Evolutionary conservation across 2,329 filamentous ascomycete species (phyloP), one percentile per base, ranked within the genome.

Genomic region (Emergomyces orientalis): DNA sequence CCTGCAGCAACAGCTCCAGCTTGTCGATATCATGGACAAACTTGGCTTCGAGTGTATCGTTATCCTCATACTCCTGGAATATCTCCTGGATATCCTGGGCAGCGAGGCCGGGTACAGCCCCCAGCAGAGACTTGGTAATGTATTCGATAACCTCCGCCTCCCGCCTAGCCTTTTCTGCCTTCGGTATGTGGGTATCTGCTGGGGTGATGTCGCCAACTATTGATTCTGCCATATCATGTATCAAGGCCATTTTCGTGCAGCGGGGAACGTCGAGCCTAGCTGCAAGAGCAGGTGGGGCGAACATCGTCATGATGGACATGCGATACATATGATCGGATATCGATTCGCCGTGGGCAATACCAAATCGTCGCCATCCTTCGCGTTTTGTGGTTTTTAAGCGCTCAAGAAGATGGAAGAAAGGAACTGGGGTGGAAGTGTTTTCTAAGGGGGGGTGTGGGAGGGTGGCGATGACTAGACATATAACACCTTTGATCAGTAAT

Each of bases 321-420:
- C 94, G 91, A 78, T 97, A 99, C 94, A 99, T 99, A 82, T 99
- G 94, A 79, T 99, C 94, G 61, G 90, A 84, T 72, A 99, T 97
- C 1, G 91, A 96, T 77, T 99, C 94, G 74, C 90, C 89, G 63
- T 68, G 67, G 63, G 74, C 68, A 68, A 99, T 91, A 47, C 86
- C 86, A 73, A 97, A 97, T 45, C 94, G 86, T 62, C 89, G 85
- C 94, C 94, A 99, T 67, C 94, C 94, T 77, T 97, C 94, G 65
- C 94, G 88, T 76, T 96, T 95, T 65, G 90, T 96, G 8, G 92
- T 97, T 84, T 99, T 99, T 63, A 99, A 84, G 59, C 90, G 88
- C 76, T 96, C 90, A 66, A 99, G 85, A 65, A 97, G 82, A 79
- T 99, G 94, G 77, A 99, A 96, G 80, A 97, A 97, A 41, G 91